Conservation (phyloP, 169 alveolate species). For the Plasmodium vinckei region DNA sequence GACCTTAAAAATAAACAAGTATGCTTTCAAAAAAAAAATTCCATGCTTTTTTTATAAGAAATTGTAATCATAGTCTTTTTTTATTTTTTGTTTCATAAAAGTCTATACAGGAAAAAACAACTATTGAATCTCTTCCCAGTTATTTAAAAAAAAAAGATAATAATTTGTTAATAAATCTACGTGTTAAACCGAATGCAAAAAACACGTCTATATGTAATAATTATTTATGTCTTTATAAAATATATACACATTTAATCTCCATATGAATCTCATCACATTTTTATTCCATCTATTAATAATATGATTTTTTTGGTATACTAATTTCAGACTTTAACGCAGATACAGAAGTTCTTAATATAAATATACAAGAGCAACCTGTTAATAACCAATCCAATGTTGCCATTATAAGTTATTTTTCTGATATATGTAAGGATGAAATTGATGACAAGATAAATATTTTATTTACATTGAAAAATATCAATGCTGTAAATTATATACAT, state of each 20-base stretch:
- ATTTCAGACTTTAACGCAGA: constrained; percentile 63
- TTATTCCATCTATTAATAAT: too few species aligned
- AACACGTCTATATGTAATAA: constrained; percentile 58
- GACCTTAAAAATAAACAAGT: constrained; percentile 11
- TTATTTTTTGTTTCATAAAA: background rate
- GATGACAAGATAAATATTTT: background rate
- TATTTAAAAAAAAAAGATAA: constrained; percentile 67
- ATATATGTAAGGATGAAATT: constrained; percentile 75
- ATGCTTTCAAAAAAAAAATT: background rate
- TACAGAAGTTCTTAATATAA: constrained; percentile 85
- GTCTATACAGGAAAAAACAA: constrained; percentile 27
- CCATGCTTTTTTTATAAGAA: constrained; percentile 2
- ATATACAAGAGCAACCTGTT: constrained; percentile 91
- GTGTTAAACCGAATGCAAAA: constrained; percentile 71
- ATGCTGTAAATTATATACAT: background rate
- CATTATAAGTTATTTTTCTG: constrained; percentile 84
- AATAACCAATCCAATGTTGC: constrained; percentile 91
- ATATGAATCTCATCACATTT: too few species aligned
- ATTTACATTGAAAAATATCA: background rate
- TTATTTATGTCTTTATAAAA: background rate
- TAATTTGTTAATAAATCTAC: constrained; percentile 48
- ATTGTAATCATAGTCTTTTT: constrained; percentile 8
- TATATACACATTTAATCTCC: background rate
- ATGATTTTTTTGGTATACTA: too few species aligned
- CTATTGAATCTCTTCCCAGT: constrained; percentile 37